phyloP scores from a whole-genome alignment of 169 alveolate species.

The Plasmodium coatneyi region DNA sequence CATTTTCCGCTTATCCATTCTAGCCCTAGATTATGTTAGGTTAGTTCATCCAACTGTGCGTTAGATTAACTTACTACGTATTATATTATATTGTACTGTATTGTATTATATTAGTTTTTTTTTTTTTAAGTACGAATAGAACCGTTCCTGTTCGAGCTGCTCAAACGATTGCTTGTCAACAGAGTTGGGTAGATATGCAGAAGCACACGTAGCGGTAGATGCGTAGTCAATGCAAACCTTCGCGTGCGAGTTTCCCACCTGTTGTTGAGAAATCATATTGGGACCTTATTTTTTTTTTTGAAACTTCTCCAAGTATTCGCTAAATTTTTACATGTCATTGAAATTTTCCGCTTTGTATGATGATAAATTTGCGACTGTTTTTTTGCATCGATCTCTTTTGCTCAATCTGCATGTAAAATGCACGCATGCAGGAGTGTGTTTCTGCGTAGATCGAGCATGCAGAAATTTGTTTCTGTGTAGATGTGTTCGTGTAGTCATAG shows the following conservation, averaged over 20 bases:
- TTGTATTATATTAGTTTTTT: too few relatives aligned
- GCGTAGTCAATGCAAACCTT: neutral
- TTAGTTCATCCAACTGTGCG: neutral
- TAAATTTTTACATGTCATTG: neutral
- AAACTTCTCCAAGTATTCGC: neutral
- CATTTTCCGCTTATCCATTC: neutral
- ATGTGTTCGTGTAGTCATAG: neutral
- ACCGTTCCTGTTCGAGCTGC: neutral
- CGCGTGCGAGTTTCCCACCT: neutral
- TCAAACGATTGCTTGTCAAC: neutral
- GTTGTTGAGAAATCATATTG: neutral
- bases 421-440: neutral
- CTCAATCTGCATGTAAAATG: neutral
- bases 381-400: neutral
- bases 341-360: neutral
- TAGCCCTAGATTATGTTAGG: neutral
- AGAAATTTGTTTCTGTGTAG: too few relatives aligned
- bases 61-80: neutral
- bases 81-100: too few relatives aligned
- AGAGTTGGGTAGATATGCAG: neutral
- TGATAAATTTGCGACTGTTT: neutral
- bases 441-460: neutral
- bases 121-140: neutral
- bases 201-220: neutral
- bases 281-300: neutral